Evolutionary conservation across 208 protist species (phyloP).

Genomic region (Crithidia mellificae): DNA sequence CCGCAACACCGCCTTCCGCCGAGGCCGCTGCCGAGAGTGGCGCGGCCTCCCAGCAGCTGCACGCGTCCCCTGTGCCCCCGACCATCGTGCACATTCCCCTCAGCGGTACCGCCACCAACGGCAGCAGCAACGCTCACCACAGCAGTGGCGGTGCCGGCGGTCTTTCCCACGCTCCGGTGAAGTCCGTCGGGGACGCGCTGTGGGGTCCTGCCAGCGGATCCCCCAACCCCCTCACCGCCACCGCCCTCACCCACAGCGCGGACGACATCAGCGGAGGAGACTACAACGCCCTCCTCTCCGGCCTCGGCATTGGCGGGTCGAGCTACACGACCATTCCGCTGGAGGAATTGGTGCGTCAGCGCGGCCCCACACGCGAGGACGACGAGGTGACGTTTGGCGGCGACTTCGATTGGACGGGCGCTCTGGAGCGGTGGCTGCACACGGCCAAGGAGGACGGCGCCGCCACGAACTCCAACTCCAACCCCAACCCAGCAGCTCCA

Average conservation of each 20-base stretch:
- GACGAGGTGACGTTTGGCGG: slow-evolving; percentile 15
- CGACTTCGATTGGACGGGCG: slow-evolving; percentile 39
- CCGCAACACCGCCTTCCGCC: no score
- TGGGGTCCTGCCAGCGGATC: slow-evolving; percentile 14
- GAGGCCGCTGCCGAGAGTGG: background rate
- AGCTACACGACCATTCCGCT: slow-evolving; percentile 31
- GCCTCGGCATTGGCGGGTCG: slow-evolving; percentile 32
- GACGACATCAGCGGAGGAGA: slow-evolving; percentile 11
- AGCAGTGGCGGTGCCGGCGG: no score
- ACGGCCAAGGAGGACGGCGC: slow-evolving; percentile 23
- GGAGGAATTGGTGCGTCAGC: slow-evolving; percentile 17
- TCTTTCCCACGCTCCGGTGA: no score
- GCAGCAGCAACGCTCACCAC: background rate
- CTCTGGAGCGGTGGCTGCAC: slow-evolving; percentile 43
- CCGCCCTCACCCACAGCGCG: background rate
- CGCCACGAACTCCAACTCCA: no score
- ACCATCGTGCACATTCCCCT: slow-evolving; percentile 40
- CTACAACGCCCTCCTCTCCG: slow-evolving; percentile 32
- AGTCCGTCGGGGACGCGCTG: slow-evolving; percentile 19
- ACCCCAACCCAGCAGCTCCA: no score
- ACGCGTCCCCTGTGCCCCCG: slow-evolving; percentile 21
- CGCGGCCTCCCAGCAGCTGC: background rate
- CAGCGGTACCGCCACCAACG: background rate
- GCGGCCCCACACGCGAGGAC: slow-evolving; percentile 7
- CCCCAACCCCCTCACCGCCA: slow-evolving; percentile 10